These are phyloP conservation scores for Silene vulgaris DNA, from an alignment of 179 eudicot species.

Conservation along the genomic window DNA sequence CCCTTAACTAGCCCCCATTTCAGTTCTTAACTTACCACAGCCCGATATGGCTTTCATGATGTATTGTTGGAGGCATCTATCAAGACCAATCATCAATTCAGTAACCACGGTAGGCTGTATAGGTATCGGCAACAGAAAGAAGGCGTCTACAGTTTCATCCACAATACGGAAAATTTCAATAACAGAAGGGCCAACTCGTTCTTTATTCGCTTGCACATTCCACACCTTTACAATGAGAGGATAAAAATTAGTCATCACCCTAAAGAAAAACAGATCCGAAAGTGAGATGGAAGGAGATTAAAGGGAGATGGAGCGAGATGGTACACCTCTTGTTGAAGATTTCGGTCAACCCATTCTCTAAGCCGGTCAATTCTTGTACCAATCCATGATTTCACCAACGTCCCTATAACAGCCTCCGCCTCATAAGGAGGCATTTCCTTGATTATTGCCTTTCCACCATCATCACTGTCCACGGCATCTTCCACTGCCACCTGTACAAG, in stretches of 20 bases:
- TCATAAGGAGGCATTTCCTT: conserved; percentile 90
- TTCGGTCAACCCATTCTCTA: conserved; percentile 69
- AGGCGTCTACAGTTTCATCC: conserved; percentile 84
- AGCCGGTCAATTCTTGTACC: conserved; percentile 68
- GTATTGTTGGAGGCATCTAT: conserved; percentile 67
- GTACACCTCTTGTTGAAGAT: conserved; percentile 77
- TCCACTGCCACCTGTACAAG: conserved; percentile 86
- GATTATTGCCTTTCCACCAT: conserved; percentile 82
- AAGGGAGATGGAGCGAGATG: neutral
- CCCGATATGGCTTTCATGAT: conserved; percentile 65
- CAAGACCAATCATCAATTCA: conserved; percentile 64
- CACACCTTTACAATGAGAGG: conserved; percentile 46
- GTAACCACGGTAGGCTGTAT: conserved; percentile 64
- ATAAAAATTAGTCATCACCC: neutral
- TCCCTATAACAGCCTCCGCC: conserved; percentile 59
- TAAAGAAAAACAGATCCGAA: neutral
- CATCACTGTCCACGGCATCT: conserved; percentile 90
- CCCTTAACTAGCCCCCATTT: neutral
- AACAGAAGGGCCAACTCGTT: conserved; percentile 74
- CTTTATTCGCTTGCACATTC: conserved; percentile 76
- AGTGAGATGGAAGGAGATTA: neutral
- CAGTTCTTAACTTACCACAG: conserved; percentile 51
- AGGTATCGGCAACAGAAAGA: conserved; percentile 86
- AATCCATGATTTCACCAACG: conserved; percentile 79
- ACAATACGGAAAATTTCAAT: conserved; percentile 66